A percentile compares a stretch with the other conserved stretches of the same genome.
Conservation (phyloP, 2,329 filamentous ascomycete species). For the Huntiella bhutanensis region DNA sequence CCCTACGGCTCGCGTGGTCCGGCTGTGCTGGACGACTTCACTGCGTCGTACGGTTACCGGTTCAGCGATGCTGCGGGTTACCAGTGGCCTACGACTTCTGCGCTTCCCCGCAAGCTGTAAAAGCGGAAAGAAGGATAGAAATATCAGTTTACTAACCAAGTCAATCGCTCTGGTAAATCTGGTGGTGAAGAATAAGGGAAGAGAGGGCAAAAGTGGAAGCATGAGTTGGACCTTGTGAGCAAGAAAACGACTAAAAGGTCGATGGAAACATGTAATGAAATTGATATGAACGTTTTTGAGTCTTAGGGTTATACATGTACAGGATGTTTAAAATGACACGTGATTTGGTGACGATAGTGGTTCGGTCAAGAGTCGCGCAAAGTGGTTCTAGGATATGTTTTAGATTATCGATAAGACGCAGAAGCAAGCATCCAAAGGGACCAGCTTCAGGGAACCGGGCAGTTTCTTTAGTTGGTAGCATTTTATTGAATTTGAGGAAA, state of each 20-base stretch:
- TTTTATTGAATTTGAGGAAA: too few relatives aligned
- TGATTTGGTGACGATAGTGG: too few relatives aligned
- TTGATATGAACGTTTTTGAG: too few relatives aligned
- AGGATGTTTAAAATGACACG: too few relatives aligned
- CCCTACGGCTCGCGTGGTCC: conserved; percentile 96
- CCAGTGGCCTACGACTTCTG: conserved; percentile 74
- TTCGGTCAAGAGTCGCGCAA: too few relatives aligned
- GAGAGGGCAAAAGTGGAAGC: not conserved
- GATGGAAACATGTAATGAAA: not conserved
- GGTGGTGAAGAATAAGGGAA: not conserved
- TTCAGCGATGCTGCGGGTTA: conserved; percentile 94
- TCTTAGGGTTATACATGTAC: too few relatives aligned
- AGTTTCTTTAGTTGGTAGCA: too few relatives aligned
- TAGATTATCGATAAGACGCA: too few relatives aligned
- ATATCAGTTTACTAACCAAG: conserved; percentile 17
- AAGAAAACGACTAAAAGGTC: not conserved
- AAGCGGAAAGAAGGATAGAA: too few relatives aligned
- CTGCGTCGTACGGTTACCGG: conserved; percentile 93
- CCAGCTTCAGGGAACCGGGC: too few relatives aligned
- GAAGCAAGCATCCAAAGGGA: too few relatives aligned
- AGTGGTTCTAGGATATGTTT: too few relatives aligned
- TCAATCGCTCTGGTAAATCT: conserved; percentile 11
- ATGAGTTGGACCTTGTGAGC: conserved; percentile 1
- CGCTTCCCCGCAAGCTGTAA: conserved; percentile 55
- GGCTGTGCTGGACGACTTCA: conserved; percentile 93